Conservation (phyloP, 1,139 yeast genomes). For the Scheffersomyces titani region DNA sequence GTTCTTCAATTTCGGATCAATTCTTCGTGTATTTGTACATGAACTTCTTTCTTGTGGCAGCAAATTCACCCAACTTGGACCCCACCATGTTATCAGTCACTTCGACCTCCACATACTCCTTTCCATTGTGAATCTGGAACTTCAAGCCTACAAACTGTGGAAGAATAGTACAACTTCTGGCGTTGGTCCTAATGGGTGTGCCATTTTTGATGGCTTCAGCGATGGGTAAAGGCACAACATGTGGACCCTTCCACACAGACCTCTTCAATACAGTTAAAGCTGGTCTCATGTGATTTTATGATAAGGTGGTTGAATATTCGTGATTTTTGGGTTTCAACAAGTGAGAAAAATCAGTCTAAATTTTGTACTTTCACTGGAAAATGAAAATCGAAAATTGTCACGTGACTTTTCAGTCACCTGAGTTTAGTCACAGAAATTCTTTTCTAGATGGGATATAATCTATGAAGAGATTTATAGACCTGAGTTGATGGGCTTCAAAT, state of each 20-base stretch:
- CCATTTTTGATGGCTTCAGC: slow-evolving; percentile 80
- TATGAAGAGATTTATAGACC: background rate
- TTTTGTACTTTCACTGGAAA: background rate
- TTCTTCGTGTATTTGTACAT: slow-evolving; percentile 75
- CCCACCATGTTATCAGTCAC: slow-evolving; percentile 97
- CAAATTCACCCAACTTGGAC: slow-evolving; percentile 92
- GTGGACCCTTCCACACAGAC: slow-evolving; percentile 93
- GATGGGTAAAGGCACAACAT: slow-evolving; percentile 89
- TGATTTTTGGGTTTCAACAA: background rate
- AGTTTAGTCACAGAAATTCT: background rate
- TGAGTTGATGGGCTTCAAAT: background rate
- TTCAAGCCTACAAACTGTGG: slow-evolving; percentile 95
- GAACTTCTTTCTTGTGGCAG: slow-evolving; percentile 87
- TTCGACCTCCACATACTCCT: slow-evolving; percentile 86
- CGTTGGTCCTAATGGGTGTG: slow-evolving; percentile 89
- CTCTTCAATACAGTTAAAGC: slow-evolving; percentile 54
- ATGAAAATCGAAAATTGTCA: background rate
- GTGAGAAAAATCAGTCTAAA: background rate
- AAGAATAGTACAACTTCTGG: slow-evolving; percentile 88
- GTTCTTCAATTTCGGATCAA: slow-evolving; percentile 20
- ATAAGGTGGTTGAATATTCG: background rate
- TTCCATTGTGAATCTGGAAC: slow-evolving; percentile 95
- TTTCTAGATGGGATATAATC: background rate
- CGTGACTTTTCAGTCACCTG: background rate
- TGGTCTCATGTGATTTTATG: slow-evolving; percentile 54